phyloP scores from a whole-genome alignment of 2,329 filamentous ascomycete genomes.

The Cladorrhinum sp. region DNA sequence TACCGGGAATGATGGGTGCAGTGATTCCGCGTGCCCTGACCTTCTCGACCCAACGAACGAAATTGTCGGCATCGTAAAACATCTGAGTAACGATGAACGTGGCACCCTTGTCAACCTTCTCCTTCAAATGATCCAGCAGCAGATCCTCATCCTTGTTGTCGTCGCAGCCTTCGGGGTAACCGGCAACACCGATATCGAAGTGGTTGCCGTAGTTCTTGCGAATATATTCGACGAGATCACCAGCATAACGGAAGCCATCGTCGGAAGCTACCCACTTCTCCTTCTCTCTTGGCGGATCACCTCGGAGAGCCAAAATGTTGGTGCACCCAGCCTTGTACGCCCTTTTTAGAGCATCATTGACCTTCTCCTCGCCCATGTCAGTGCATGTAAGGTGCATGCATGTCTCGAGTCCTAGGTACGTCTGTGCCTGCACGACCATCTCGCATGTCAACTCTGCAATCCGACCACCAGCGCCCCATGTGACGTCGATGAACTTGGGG shows the following conservation, averaged over 20 bases:
- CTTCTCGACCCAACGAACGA: constrained; percentile 84
- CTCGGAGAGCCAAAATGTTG: constrained; percentile 90
- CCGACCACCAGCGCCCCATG: constrained; percentile 93
- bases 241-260: constrained; percentile 85
- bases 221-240: constrained; percentile 79
- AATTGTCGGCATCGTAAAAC: constrained; percentile 98
- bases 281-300: constrained; percentile 89
- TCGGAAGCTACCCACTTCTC: constrained; percentile 90
- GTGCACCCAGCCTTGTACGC: constrained; percentile 96
- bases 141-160: constrained; percentile 84
- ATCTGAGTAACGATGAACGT: constrained; percentile 97
- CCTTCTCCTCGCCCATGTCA: constrained; percentile 90
- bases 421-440: constrained; percentile 95
- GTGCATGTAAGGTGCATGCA: constrained; percentile 99
- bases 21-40: constrained; percentile 81
- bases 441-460: constrained; percentile 91
- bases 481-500: constrained; percentile 95
- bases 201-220: constrained; percentile 76
- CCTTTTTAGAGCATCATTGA: constrained; percentile 80
- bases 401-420: constrained; percentile 92
- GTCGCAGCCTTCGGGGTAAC: constrained; percentile 93
- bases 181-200: constrained; percentile 96
- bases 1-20: constrained; percentile 69
- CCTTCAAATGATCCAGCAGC: constrained; percentile 88
- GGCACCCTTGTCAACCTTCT: constrained; percentile 92